Evolutionary conservation across 805 yeast species (phyloP).

Genomic region (Vanderwaltozyma polyspora): DNA sequence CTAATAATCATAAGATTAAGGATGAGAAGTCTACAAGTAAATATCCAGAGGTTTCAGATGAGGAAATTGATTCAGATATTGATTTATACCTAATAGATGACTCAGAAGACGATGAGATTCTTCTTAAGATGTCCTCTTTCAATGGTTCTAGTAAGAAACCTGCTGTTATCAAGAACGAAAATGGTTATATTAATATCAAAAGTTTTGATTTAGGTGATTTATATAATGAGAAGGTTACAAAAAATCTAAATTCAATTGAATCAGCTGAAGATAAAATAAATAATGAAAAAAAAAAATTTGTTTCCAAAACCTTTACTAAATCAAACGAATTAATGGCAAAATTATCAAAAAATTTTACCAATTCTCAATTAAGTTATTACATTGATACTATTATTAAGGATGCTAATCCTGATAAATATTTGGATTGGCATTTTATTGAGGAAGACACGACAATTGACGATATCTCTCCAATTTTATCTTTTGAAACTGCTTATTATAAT

Average conservation of each 20-base stretch:
- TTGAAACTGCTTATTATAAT: background rate
- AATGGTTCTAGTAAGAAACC: background rate
- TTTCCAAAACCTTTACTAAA: background rate
- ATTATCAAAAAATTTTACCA: background rate
- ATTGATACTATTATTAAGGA: conserved; percentile 14
- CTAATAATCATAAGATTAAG: too few species aligned
- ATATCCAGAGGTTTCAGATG: background rate
- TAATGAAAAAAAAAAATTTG: background rate
- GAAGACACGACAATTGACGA: conserved; percentile 4
- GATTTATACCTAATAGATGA: background rate
- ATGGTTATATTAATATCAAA: conserved; percentile 4
- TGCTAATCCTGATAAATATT: conserved; percentile 11
- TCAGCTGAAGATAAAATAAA: conserved; percentile 1
- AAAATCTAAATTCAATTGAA: conserved; percentile 6
- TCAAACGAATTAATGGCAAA: background rate
- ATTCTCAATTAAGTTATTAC: conserved; percentile 4
- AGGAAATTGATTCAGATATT: background rate
- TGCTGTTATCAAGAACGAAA: background rate
- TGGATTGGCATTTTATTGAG: conserved; percentile 22
- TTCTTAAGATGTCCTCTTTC: too few species aligned
- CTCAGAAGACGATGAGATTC: background rate
- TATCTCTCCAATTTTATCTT: background rate
- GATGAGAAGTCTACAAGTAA: background rate
- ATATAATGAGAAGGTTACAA: conserved; percentile 10
- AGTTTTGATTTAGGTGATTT: conserved; percentile 14